Evolutionary conservation across 1,284 basidiomycete genomes (phyloP).

Genomic region (Tetrapyrgos nigripes): DNA sequence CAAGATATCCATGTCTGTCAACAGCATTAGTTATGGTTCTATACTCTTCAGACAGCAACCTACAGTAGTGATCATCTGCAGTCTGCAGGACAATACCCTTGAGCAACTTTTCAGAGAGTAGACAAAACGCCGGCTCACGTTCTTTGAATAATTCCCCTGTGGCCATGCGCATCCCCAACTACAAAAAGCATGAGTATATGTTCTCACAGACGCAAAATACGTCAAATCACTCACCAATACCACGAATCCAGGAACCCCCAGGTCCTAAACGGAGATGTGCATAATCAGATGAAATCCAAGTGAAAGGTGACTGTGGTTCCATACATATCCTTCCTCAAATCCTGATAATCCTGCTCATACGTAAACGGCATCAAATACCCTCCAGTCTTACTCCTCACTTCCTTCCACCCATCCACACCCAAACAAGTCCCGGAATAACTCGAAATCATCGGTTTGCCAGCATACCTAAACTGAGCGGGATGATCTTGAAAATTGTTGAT

Average conservation of each 20-base stretch:
- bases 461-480: slow-evolving; percentile 46
- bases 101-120: slow-evolving; percentile 15
- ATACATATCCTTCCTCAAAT: not conserved
- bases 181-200: not conserved
- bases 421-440: slow-evolving; percentile 48
- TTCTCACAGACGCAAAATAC: not conserved
- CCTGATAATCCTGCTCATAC: slow-evolving; percentile 42
- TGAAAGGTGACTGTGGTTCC: no score
- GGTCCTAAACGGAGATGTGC: no score
- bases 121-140: slow-evolving; percentile 30
- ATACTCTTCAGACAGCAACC: slow-evolving; percentile 1
- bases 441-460: slow-evolving; percentile 46
- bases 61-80: slow-evolving; percentile 46
- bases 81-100: slow-evolving; percentile 26
- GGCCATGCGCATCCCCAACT: slow-evolving; percentile 58
- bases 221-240: slow-evolving; percentile 47
- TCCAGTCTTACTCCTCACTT: slow-evolving; percentile 42
- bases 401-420: slow-evolving; percentile 44
- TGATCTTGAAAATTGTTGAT: slow-evolving; percentile 38
- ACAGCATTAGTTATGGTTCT: not conserved
- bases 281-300: no score
- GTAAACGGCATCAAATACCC: slow-evolving; percentile 55
- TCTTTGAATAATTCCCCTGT: slow-evolving; percentile 44
- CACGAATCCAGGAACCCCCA: slow-evolving; percentile 50
- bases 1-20: slow-evolving; percentile 44